A percentile compares a stretch with the other conserved stretches of the same genome.
These are phyloP conservation scores for Radiomyces spectabilis DNA, from an alignment of 192 early-diverging fungal species.

Conservation along the genomic window DNA sequence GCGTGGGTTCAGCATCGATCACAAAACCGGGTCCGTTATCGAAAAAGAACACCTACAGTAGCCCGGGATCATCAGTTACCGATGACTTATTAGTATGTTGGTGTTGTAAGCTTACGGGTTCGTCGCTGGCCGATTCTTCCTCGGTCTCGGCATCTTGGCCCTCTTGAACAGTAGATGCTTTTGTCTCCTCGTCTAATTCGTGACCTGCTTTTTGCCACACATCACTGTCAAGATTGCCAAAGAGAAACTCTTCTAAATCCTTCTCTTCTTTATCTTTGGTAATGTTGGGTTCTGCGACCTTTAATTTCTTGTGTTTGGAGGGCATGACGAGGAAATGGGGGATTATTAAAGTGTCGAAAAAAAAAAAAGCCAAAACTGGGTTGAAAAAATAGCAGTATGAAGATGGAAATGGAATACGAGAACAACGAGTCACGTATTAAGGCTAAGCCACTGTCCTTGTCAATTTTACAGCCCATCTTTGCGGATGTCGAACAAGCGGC, in stretches of 20 bases:
- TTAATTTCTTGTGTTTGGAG: slow-evolving; percentile 10
- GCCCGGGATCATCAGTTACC: not conserved
- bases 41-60: slow-evolving; percentile 22
- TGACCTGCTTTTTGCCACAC: slow-evolving; percentile 11
- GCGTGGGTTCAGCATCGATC: slow-evolving; percentile 23
- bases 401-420: not conserved
- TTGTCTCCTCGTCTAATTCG: slow-evolving; percentile 9
- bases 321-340: not conserved
- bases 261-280: slow-evolving; percentile 11
- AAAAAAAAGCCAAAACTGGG: slow-evolving; percentile 5
- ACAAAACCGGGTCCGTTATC: slow-evolving; percentile 17
- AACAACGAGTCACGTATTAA: not conserved
- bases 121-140: slow-evolving; percentile 3
- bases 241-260: slow-evolving; percentile 19
- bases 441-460: too few relatives aligned
- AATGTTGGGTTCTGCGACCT: not conserved
- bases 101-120: not conserved
- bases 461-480: too few relatives aligned
- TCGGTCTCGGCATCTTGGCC: slow-evolving; percentile 1
- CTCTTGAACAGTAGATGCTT: not conserved
- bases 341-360: not conserved
- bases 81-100: not conserved
- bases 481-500: slow-evolving; percentile 32
- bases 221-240: slow-evolving; percentile 10
- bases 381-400: not conserved